Conservation (phyloP, 257 asterid species). For the Salvia splendens region DNA sequence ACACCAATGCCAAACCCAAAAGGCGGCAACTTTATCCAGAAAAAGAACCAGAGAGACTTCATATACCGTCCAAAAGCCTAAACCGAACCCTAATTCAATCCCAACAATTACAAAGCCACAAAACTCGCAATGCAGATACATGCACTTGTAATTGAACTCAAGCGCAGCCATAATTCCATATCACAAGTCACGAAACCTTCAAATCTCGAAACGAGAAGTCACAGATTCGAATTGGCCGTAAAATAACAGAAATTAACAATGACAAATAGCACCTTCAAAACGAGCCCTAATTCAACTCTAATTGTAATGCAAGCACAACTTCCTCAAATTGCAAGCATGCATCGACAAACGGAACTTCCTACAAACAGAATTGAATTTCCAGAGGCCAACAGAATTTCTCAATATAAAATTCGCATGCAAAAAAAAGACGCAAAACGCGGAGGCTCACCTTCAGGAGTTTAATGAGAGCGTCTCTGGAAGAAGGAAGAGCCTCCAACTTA, state of each 20-base stretch:
- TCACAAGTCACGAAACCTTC: constrained; percentile 23
- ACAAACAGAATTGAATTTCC: constrained; percentile 13
- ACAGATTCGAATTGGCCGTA: constrained; percentile 2
- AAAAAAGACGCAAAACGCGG: neutral
- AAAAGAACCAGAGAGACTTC: neutral
- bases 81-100: constrained; percentile 37
- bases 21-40: neutral
- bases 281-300: constrained; percentile 48
- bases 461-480: constrained; percentile 74
- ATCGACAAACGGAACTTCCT: constrained; percentile 31
- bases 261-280: constrained; percentile 13
- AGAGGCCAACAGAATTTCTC: constrained; percentile 21
- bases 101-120: constrained; percentile 23
- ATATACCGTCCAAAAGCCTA: constrained; percentile 17
- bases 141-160: constrained; percentile 29
- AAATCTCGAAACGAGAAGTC: constrained; percentile 7
- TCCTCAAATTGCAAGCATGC: constrained; percentile 40
- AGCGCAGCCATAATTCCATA: constrained; percentile 14
- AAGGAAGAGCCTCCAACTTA: constrained; percentile 69
- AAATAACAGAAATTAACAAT: constrained; percentile 11
- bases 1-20: constrained; percentile 12
- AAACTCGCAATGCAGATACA: constrained; percentile 30
- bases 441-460: constrained; percentile 72
- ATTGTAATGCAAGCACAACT: constrained; percentile 26
- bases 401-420: constrained; percentile 19